These are phyloP conservation scores for Camptophora hylomeconis DNA, from an alignment of 2,329 filamentous ascomycete genomes.

Conservation along the genomic window DNA sequence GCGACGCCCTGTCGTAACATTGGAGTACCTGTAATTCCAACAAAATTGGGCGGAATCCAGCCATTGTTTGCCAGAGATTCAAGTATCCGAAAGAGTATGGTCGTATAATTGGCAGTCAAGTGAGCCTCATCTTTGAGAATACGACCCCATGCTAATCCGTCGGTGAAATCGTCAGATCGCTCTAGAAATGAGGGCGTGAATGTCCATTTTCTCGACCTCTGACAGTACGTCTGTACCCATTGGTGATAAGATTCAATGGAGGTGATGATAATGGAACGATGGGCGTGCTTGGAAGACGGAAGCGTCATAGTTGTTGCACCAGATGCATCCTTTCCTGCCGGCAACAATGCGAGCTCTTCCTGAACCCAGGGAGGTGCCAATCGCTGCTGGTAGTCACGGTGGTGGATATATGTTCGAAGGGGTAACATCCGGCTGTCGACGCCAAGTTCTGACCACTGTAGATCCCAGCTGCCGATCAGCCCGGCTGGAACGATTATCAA, in stretches of 20 bases:
- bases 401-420: too few relatives aligned
- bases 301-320: too few relatives aligned
- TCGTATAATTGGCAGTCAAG: conserved; percentile 1
- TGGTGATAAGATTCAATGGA: not conserved
- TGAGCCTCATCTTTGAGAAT: conserved; percentile 1
- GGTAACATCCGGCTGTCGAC: too few relatives aligned
- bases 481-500: too few relatives aligned
- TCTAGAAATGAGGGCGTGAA: not conserved
- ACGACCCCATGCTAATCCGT: conserved; percentile 1
- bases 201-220: not conserved
- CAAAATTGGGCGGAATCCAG: not conserved
- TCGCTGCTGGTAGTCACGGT: too few relatives aligned
- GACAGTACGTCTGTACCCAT: not conserved
- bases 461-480: too few relatives aligned
- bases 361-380: too few relatives aligned
- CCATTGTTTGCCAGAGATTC: not conserved
- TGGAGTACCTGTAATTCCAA: not conserved
- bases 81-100: not conserved
- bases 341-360: too few relatives aligned
- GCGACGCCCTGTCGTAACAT: not conserved
- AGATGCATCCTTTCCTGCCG: too few relatives aligned
- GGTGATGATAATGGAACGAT: too few relatives aligned
- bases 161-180: not conserved
- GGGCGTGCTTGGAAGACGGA: too few relatives aligned
- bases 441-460: too few relatives aligned